Conservation (phyloP, 2,329 filamentous ascomycete species). For the Penicillium palitans region DNA sequence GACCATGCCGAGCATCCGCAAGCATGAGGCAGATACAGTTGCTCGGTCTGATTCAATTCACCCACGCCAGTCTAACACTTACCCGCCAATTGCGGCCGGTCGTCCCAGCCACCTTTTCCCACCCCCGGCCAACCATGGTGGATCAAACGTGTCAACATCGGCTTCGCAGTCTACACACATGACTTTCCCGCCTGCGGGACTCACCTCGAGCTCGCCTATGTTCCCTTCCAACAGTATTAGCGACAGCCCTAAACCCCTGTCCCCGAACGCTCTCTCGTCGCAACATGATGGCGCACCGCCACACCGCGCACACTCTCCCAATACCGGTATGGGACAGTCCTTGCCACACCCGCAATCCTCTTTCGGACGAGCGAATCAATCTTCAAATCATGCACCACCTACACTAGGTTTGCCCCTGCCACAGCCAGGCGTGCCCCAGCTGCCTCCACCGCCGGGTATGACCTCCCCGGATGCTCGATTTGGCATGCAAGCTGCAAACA, state of each 20-base stretch:
- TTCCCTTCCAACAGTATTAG: constrained; percentile 75
- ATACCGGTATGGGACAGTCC: constrained; percentile 43
- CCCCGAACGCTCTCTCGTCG: constrained; percentile 45
- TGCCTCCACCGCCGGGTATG: constrained; percentile 46
- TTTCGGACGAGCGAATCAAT: constrained; percentile 29
- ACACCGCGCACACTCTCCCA: constrained; percentile 47
- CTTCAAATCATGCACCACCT: constrained; percentile 27
- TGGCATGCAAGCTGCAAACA: constrained; percentile 41
- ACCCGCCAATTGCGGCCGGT: constrained; percentile 65
- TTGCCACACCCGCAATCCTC: constrained; percentile 41
- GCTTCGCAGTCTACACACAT: constrained; percentile 46
- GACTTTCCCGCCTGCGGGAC: constrained; percentile 43
- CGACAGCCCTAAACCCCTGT: constrained; percentile 81
- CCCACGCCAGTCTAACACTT: constrained; percentile 70
- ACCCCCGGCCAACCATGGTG: constrained; percentile 59
- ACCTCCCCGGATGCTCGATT: constrained; percentile 46
- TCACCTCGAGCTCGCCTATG: constrained; percentile 54
- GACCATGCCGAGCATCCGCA: constrained; percentile 69
- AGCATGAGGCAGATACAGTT: constrained; percentile 63
- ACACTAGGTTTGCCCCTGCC: constrained; percentile 40
- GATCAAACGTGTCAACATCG: constrained; percentile 58
- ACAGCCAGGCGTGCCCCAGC: constrained; percentile 43
- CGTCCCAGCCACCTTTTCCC: constrained; percentile 60
- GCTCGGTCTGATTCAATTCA: constrained; percentile 53
- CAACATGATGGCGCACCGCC: constrained; percentile 42